phyloP scores from a whole-genome alignment of 1,139 yeast species.

The Yamadazyma sp. region DNA sequence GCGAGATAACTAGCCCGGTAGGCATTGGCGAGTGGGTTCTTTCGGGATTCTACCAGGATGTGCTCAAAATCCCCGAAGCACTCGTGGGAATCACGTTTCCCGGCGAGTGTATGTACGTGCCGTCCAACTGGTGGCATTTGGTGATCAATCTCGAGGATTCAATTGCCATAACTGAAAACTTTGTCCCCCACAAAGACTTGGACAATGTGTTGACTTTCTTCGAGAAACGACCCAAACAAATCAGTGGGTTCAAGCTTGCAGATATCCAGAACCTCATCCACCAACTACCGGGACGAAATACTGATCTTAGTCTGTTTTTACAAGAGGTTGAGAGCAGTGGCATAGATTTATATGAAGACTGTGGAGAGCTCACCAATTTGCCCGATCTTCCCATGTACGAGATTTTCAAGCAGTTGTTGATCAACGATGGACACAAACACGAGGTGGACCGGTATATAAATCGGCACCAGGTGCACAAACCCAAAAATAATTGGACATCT shows the following conservation, averaged over 20 bases:
- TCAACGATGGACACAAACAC: slow-evolving; percentile 29
- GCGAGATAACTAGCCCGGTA: slow-evolving; percentile 89
- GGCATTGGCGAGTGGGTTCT: slow-evolving; percentile 91
- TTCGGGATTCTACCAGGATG: slow-evolving; percentile 74
- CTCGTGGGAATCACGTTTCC: slow-evolving; percentile 73
- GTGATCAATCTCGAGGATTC: slow-evolving; percentile 81
- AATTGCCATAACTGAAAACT: slow-evolving; percentile 83
- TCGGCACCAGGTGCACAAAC: slow-evolving; percentile 12
- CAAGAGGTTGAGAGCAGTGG: slow-evolving; percentile 9
- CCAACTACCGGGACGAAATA: slow-evolving; percentile 18
- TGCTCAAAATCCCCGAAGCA: slow-evolving; percentile 47
- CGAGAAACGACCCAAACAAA: slow-evolving; percentile 63
- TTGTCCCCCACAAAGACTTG: slow-evolving; percentile 66
- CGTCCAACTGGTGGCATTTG: slow-evolving; percentile 95
- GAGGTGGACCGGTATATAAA: slow-evolving; percentile 30
- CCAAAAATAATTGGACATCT: slow-evolving; percentile 26
- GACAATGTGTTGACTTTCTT: slow-evolving; percentile 65
- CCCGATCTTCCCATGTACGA: slow-evolving; percentile 60
- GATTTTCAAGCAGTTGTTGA: slow-evolving; percentile 49
- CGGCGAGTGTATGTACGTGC: slow-evolving; percentile 85
- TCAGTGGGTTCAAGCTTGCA: slow-evolving; percentile 73
- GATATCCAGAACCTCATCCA: slow-evolving; percentile 44
- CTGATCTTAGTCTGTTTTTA: slow-evolving; percentile 10
- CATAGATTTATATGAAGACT: slow-evolving; percentile 37
- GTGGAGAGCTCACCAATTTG: slow-evolving; percentile 37